These are phyloP conservation scores for Arctostaphylos glauca DNA, from an alignment of 148 eudicot genomes.

Conservation along the genomic window DNA sequence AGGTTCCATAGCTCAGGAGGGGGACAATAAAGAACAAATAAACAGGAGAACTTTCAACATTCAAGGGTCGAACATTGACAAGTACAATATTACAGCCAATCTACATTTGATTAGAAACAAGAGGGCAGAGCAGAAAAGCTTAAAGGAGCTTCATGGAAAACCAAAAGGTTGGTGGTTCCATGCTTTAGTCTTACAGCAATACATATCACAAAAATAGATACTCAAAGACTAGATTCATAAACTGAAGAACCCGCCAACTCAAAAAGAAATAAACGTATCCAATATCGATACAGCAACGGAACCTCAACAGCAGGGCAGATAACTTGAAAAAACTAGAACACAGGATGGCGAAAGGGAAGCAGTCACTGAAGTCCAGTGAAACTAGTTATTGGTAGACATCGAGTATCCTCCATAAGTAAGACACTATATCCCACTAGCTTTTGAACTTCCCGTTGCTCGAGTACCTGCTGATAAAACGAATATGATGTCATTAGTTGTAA, in stretches of 20 bases:
- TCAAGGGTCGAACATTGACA: neutral
- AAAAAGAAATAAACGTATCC: neutral
- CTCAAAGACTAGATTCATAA: neutral
- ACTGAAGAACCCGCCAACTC: neutral
- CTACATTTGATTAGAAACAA: neutral
- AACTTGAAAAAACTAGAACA: neutral
- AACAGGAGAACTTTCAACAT: neutral
- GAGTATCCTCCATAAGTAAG: neutral
- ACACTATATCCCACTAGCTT: slow-evolving; percentile 9
- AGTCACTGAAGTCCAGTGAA: slow-evolving; percentile 1
- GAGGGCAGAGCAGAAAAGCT: neutral
- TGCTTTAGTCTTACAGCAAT: neutral
- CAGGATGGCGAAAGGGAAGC: neutral
- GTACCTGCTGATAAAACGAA: slow-evolving; percentile 12
- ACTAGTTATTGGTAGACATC: neutral
- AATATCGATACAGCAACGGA: neutral
- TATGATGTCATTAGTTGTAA: neutral
- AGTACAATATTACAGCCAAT: neutral
- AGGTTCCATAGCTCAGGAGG: neutral
- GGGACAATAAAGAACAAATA: neutral
- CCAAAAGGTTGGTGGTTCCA: neutral
- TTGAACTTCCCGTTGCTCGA: slow-evolving; percentile 20
- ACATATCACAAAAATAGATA: neutral
- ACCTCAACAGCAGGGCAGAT: neutral
- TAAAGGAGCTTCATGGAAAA: slow-evolving; percentile 2